Evolutionary conservation across 345 rosid genomes (phyloP).

Genomic region (Sapria himalayana): DNA sequence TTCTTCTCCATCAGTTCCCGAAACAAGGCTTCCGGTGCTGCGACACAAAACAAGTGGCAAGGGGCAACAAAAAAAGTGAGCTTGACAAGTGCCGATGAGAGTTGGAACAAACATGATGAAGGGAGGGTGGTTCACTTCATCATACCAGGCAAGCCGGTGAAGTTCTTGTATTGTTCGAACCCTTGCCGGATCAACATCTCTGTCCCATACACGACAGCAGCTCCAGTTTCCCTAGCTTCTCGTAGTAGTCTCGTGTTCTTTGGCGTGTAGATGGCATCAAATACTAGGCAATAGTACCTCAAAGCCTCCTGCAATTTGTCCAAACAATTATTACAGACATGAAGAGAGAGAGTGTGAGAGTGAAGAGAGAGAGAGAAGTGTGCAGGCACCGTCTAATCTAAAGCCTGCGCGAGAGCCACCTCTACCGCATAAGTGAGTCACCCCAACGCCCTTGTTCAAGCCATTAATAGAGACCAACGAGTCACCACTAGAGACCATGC

Average conservation of each 20-base stretch:
- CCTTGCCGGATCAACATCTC: slow-evolving; percentile 32
- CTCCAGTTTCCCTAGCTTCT: slow-evolving; percentile 20
- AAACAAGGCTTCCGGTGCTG: slow-evolving; percentile 31
- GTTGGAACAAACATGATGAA: not conserved
- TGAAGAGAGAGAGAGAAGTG: no score
- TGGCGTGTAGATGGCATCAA: slow-evolving; percentile 29
- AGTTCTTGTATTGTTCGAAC: slow-evolving; percentile 29
- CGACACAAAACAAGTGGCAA: not conserved
- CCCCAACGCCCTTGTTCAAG: no score
- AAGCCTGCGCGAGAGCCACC: no score
- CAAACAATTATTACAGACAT: no score
- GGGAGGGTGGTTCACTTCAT: not conserved
- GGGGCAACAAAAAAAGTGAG: not conserved
- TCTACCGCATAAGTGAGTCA: no score
- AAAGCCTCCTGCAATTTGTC: slow-evolving; percentile 16
- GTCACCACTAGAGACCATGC: no score
- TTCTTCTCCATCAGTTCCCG: slow-evolving; percentile 28
- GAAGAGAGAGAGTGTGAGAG: no score
- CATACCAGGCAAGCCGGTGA: slow-evolving; percentile 35
- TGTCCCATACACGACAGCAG: slow-evolving; percentile 23
- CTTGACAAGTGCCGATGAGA: not conserved
- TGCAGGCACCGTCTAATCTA: no score
- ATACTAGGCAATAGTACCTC: slow-evolving; percentile 19
- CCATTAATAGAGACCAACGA: no score
- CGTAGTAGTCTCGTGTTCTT: slow-evolving; percentile 21